Evolutionary conservation across 345 rosid genomes (phyloP).

Genomic region (Aquilaria yunnanensis): DNA sequence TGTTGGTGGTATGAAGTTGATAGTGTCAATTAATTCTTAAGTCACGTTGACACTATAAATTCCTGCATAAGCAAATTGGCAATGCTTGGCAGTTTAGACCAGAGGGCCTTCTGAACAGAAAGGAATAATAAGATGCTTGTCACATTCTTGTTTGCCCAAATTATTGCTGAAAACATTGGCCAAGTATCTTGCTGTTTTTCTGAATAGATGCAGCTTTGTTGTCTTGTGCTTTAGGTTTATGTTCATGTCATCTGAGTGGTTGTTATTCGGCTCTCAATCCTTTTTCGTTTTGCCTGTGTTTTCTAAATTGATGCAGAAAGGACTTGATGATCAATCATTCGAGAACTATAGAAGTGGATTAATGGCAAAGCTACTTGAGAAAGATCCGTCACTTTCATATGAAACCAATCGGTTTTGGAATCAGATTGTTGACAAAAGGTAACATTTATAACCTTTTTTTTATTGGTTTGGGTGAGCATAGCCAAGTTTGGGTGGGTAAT

Average conservation of each 20-base stretch:
- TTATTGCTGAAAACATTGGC: too few relatives aligned
- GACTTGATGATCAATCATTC: conserved; percentile 68
- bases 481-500: not conserved
- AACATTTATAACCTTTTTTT: conserved; percentile 9
- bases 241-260: not conserved
- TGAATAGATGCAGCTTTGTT: not conserved
- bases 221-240: not conserved
- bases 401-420: conserved; percentile 82
- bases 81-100: too few relatives aligned
- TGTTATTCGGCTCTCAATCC: not conserved
- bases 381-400: conserved; percentile 74
- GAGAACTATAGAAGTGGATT: conserved; percentile 74
- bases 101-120: too few relatives aligned
- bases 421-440: conserved; percentile 89
- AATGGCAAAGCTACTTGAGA: conserved; percentile 73
- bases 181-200: too few relatives aligned
- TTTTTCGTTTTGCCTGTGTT: not conserved
- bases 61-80: too few relatives aligned
- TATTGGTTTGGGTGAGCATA: not conserved
- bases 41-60: too few relatives aligned
- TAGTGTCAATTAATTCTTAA: too few relatives aligned
- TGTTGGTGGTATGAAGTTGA: too few relatives aligned
- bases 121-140: too few relatives aligned
- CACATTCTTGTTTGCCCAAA: too few relatives aligned
- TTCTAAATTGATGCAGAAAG: conserved; percentile 36